Percentiles rank a stretch among this genome's conserved stretches.
Evolutionary conservation across 805 yeast genomes (phyloP).

Genomic region (Debaryomyces castellii): DNA sequence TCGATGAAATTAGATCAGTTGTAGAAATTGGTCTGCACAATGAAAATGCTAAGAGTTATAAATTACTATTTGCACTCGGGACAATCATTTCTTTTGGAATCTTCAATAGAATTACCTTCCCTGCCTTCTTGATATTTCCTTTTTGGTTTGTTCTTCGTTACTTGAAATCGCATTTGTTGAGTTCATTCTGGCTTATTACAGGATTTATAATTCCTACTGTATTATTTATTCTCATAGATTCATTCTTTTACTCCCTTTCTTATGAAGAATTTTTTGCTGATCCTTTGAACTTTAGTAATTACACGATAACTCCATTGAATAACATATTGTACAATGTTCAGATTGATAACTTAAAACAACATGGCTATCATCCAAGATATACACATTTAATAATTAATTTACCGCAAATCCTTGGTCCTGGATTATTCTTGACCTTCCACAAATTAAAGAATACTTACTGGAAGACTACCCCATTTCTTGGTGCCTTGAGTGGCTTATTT

Average conservation of each 20-base stretch:
- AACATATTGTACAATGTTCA: conserved; percentile 70
- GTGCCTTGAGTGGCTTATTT: conserved; percentile 61
- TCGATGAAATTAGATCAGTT: conserved; percentile 40
- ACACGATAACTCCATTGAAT: conserved; percentile 72
- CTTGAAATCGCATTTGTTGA: conserved; percentile 31
- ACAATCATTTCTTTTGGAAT: conserved; percentile 59
- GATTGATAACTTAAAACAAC: conserved; percentile 58
- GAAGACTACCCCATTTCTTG: conserved; percentile 54
- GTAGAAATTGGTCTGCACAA: conserved; percentile 8
- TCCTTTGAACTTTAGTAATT: conserved; percentile 18
- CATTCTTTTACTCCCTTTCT: conserved; percentile 35
- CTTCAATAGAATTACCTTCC: conserved; percentile 84
- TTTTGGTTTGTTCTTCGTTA: conserved; percentile 44
- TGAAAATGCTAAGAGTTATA: not conserved
- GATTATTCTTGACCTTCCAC: conserved; percentile 47
- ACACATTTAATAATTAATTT: conserved; percentile 74
- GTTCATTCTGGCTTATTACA: conserved; percentile 12
- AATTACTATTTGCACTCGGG: conserved; percentile 40
- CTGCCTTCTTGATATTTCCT: conserved; percentile 73
- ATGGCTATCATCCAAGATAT: conserved; percentile 80
- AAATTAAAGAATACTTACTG: conserved; percentile 34
- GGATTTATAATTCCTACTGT: conserved; percentile 37
- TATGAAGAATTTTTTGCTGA: conserved; percentile 5
- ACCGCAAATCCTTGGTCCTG: conserved; percentile 84
- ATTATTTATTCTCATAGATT: conserved; percentile 52